Conservation (phyloP, 2,329 filamentous ascomycete species). For the Stenocarpella maydis region DNA sequence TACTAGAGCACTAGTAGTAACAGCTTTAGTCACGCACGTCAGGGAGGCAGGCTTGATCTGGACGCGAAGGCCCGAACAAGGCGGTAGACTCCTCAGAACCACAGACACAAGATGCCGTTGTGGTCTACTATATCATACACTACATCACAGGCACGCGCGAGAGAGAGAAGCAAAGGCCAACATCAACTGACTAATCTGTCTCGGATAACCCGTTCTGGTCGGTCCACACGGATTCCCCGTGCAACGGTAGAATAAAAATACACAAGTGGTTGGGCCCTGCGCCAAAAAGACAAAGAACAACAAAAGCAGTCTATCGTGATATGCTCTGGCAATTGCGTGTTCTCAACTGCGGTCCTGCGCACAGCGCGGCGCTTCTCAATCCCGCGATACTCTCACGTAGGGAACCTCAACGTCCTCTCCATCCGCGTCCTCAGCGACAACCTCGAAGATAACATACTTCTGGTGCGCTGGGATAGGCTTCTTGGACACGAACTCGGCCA, state of each 20-base stretch:
- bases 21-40: slow-evolving; percentile 24
- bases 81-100: not conserved
- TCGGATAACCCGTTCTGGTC: not conserved
- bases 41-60: no score
- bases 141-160: not conserved
- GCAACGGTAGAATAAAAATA: not conserved
- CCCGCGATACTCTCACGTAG: slow-evolving; percentile 84
- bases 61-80: not conserved
- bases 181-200: not conserved
- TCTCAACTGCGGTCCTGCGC: not conserved
- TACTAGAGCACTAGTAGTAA: not conserved
- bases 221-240: not conserved
- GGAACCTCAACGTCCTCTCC: slow-evolving; percentile 97
- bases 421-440: slow-evolving; percentile 86
- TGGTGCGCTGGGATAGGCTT: slow-evolving; percentile 91
- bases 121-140: not conserved
- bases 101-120: not conserved
- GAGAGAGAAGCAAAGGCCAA: no score
- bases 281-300: not conserved
- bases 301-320: slow-evolving; percentile 19
- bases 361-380: not conserved
- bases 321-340: slow-evolving; percentile 5
- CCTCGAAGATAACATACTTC: slow-evolving; percentile 95
- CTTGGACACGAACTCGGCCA: slow-evolving; percentile 89
- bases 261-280: not conserved